Evolutionary conservation across 2,329 filamentous ascomycete genomes (phyloP).

Genomic region (Exophiala oligosperma): DNA sequence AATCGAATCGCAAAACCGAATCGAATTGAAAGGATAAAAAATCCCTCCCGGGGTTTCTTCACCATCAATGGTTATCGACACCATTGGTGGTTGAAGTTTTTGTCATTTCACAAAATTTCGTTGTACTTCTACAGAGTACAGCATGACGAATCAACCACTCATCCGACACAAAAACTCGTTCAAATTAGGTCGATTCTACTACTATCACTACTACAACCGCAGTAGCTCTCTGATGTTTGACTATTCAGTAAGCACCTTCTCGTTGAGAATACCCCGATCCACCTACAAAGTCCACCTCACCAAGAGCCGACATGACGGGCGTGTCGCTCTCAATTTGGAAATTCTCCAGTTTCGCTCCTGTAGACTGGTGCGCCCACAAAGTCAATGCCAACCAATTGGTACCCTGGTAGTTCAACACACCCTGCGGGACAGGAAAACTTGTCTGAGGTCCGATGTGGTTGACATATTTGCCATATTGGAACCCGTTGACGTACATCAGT

Average conservation of each 20-base stretch:
- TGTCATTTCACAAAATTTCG: too few species aligned
- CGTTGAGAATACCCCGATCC: neutral
- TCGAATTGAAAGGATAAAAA: too few species aligned
- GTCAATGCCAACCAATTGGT: slow-evolving; percentile 68
- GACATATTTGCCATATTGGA: slow-evolving; percentile 67
- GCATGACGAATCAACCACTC: too few species aligned
- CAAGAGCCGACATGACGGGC: neutral
- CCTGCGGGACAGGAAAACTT: slow-evolving; percentile 70
- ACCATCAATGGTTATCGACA: too few species aligned
- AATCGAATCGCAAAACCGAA: too few species aligned
- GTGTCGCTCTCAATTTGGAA: slow-evolving; percentile 45
- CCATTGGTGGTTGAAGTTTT: too few species aligned
- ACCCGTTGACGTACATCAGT: slow-evolving; percentile 73
- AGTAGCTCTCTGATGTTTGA: too few species aligned
- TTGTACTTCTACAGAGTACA: too few species aligned
- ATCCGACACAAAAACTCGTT: too few species aligned
- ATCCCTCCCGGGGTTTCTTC: too few species aligned
- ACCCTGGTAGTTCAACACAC: slow-evolving; percentile 69
- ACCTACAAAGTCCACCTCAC: neutral
- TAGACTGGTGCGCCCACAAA: slow-evolving; percentile 60
- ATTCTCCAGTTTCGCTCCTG: slow-evolving; percentile 58
- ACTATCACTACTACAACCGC: too few species aligned
- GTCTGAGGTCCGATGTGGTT: slow-evolving; percentile 76
- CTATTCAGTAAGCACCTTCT: neutral
- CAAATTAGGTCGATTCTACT: too few species aligned